Percentiles rank a stretch among this genome's conserved stretches.
These are phyloP conservation scores for Begonia masoniana DNA, from an alignment of 306 rosid species.

Conservation along the genomic window DNA sequence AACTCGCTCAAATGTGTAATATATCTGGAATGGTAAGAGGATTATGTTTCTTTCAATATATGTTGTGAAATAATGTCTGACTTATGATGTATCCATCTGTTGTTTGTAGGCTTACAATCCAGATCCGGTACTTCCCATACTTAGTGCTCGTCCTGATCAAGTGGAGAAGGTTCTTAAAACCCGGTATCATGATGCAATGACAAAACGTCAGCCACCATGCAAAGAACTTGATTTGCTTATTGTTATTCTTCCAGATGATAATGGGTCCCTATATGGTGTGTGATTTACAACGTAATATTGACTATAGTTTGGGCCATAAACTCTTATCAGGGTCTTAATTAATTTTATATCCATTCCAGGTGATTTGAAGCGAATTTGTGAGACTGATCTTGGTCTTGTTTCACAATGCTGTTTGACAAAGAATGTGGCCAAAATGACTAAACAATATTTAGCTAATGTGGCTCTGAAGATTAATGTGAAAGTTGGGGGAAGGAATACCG, in stretches of 20 bases:
- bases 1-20: slow-evolving; percentile 82
- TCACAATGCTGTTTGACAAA: slow-evolving; percentile 92
- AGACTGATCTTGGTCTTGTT: slow-evolving; percentile 90
- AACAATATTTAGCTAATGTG: slow-evolving; percentile 90
- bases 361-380: slow-evolving; percentile 83
- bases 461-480: slow-evolving; percentile 86
- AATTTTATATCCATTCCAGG: slow-evolving; percentile 30
- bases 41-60: not conserved
- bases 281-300: not conserved
- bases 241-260: slow-evolving; percentile 84
- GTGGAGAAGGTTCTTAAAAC: slow-evolving; percentile 75
- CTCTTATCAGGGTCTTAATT: not conserved
- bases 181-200: slow-evolving; percentile 65
- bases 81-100: not conserved
- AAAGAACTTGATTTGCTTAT: slow-evolving; percentile 83
- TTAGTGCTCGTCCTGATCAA: slow-evolving; percentile 70
- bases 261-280: slow-evolving; percentile 92
- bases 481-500: slow-evolving; percentile 95
- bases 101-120: slow-evolving; percentile 47
- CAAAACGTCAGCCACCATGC: slow-evolving; percentile 28
- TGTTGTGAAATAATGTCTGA: not conserved
- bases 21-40: slow-evolving; percentile 82
- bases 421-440: slow-evolving; percentile 73
- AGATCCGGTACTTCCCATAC: slow-evolving; percentile 62
- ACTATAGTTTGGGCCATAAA: not conserved